Evolutionary conservation across 2,329 filamentous ascomycete genomes (phyloP), one percentile per base, ranked within the genome.

Genomic region (Ascochyta pisi): DNA sequence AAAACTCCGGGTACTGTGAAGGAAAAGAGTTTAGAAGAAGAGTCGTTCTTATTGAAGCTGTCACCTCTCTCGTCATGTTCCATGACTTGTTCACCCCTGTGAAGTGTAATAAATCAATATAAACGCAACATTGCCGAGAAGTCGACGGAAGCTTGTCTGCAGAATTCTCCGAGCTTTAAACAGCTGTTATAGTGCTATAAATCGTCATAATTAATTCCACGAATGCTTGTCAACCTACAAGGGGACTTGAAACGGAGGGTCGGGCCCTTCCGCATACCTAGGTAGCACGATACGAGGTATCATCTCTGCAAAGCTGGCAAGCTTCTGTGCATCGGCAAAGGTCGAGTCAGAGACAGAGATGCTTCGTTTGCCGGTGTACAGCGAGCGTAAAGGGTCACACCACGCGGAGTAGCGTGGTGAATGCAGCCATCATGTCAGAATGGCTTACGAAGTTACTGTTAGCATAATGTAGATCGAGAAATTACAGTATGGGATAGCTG

Each of bases 71-170:
- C 26, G 27, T 22, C 22, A 22, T 52, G 35, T 26, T 34, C 34
- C 41, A 39, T 41, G 41, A 51, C 35, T 40, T 51, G 35, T n/a
- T 15, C 49, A 45, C 16, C 40, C 33, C 34, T 40, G 50, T 46
- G 22, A 12, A 19, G 35, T 40, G 27, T 41, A 41, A 22, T 52
- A n/a, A 45, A 39, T 15, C 13, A 48, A 24, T 48, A 48, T 24
- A 48, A 19, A 23, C 49, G 35, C 26, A 34, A 45, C 26, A 34
- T 6, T 45, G 41, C 41, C 49, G 39, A 44, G 49, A 26, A 19
- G 35, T 50, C 38, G 23, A 38, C 29, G 24, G 22, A 27, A 50
- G 12, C 41, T 44, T 33, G 16, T 44, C 19, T 44, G 27, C 4
- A 33, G 16, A 34, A 26, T 34, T 4, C 15, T 3, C 29, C 27